Evolutionary conservation across 176 grass and related monocot genomes (phyloP).

Genomic region (Raddia guianensis): DNA sequence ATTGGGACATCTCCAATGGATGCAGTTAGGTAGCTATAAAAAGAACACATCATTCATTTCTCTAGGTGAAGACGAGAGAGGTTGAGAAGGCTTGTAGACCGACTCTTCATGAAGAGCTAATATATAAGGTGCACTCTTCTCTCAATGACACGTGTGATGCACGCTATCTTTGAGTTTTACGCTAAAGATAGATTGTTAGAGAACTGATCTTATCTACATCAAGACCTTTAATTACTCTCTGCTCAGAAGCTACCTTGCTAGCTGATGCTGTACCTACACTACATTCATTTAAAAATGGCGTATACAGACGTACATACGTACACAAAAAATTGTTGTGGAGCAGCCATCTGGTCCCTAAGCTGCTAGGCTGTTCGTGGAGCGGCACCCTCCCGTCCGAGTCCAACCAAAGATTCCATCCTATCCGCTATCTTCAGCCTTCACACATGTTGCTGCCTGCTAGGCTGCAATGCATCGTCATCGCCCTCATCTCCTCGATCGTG

Average conservation of each 20-base stretch:
- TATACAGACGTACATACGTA: conserved; percentile 20
- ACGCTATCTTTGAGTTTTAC: too few species aligned
- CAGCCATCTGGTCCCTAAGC: background rate
- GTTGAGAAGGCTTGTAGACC: too few species aligned
- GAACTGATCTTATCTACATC: background rate
- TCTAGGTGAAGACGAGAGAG: too few species aligned
- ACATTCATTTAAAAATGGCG: background rate
- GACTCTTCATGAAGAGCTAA: too few species aligned
- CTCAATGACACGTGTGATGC: too few species aligned
- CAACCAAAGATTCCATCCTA: conserved; percentile 35
- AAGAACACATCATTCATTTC: too few species aligned
- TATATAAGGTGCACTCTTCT: too few species aligned
- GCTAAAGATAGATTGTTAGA: too few species aligned
- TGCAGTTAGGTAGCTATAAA: too few species aligned
- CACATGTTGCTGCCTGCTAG: conserved; percentile 40
- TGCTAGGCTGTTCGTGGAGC: conserved; percentile 38
- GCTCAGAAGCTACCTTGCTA: conserved; percentile 6
- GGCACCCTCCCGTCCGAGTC: background rate
- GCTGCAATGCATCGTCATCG: conserved; percentile 19
- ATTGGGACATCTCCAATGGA: too few species aligned
- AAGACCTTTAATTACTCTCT: background rate
- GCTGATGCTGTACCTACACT: background rate
- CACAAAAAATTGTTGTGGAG: conserved; percentile 10
- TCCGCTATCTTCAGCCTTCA: conserved; percentile 17
- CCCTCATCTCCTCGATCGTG: background rate